Evolutionary conservation across 441 rosid genomes (phyloP), one percentile per base, ranked within the genome.

Genomic region (Raphanus hybrid): DNA sequence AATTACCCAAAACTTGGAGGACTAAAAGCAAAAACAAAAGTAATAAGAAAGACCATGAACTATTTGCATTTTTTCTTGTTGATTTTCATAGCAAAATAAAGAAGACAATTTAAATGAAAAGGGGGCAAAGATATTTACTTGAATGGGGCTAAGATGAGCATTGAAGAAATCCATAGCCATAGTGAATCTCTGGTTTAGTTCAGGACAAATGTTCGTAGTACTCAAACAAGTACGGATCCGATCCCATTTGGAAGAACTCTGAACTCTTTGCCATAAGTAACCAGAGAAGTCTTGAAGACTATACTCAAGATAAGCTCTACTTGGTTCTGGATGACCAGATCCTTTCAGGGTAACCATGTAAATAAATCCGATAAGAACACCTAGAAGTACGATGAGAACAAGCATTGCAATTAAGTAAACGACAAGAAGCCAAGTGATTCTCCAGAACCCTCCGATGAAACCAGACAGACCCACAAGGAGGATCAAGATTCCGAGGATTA

Each of bases 121-220:
- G 4, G 50, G 43, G n/a, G 50, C 11, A 43, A 43, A 14, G 16
- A 50, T n/a, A 50, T 75, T 69, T 81, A 90, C 98, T 93, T 94
- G 97, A 48, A 92, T 35, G 12, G 98, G 98, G 58, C 73, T 82
- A 67, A 92, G 84, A 67, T 61, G 92, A 66, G 96, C 89, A 59
- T 87, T 91, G 70, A 91, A 94, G 87, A 94, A 94, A 84, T 91
- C 99, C 48, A 75, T 89, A 79, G 98, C 94, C 87, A 82, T 81
- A 41, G 88, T 82, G 66, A 80, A 91, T 4, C 83, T 88, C 87
- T 92, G 99, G 66, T 88, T 86, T 67, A 94, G 16, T 81, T 92
- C 92, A 52, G 88, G 66, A 66, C 99, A 94, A 78, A 87, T 76
- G 23, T 62, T 74, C 3, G 88, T 88, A 8, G 91, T 76, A 79